Conservation (phyloP, 306 rosid genomes). For the Morella rubra region DNA sequence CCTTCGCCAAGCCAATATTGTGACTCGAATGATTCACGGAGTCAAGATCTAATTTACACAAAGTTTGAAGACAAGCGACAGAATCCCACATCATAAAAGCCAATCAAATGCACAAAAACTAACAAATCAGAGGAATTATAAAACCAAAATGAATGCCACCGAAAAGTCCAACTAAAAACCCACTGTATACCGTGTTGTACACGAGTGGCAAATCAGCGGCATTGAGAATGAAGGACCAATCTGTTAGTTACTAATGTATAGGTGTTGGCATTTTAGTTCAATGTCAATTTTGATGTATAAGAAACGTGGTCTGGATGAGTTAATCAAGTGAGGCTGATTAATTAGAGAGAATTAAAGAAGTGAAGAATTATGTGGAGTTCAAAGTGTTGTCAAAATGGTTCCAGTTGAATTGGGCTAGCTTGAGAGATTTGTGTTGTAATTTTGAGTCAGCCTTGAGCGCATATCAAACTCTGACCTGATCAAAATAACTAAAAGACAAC, state of each 20-base stretch:
- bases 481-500: too few relatives aligned
- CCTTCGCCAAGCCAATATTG: conserved; percentile 85
- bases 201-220: conserved; percentile 79
- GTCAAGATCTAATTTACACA: conserved; percentile 72
- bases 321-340: too few relatives aligned
- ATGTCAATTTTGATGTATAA: too few relatives aligned
- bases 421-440: too few relatives aligned
- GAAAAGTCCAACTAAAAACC: conserved; percentile 1
- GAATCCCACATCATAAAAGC: conserved; percentile 12
- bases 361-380: too few relatives aligned
- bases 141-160: background rate
- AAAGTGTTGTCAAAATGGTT: too few relatives aligned
- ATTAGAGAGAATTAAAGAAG: too few relatives aligned
- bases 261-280: too few relatives aligned
- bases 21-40: conserved; percentile 89
- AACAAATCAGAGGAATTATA: background rate
- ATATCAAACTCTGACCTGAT: too few relatives aligned
- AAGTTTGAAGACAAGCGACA: conserved; percentile 63
- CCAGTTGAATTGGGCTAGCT: too few relatives aligned
- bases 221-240: conserved; percentile 72
- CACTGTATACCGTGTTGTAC: conserved; percentile 75
- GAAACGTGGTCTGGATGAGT: too few relatives aligned
- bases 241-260: background rate
- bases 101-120: background rate
- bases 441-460: too few relatives aligned